Base-by-base conservation (phyloP, 768 basidiomycete species). In the Boletus subcaerulescens region DNA sequence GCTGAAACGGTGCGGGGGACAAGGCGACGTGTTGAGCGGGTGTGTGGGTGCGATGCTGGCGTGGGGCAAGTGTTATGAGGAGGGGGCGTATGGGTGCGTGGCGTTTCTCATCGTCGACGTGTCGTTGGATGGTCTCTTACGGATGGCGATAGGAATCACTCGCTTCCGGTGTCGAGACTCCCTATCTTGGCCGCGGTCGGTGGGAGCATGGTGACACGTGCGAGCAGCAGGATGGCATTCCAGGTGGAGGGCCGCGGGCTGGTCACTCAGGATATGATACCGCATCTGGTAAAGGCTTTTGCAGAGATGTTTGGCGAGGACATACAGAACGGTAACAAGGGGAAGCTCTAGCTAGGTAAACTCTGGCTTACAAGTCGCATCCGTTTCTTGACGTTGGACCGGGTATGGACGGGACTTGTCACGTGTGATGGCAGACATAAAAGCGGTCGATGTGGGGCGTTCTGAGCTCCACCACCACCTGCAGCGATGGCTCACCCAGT, bases 1-100 rank as follows among this genome's bases (percentile, higher is more conserved):
- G 2, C 61, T 91, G 62, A 96, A 96, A 74, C 77, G 97, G 52
- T 95, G 93, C 63, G 96, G 97, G 13, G 97, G 97, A 1, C 97
- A 98, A 69, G 97, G 97, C 0, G 97, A 99, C 71, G 85, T 99
- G 36, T 70, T 98, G 52, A 89, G 87, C 62, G 97, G 97, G 13
- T 78, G 81, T 42, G 87, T 93, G 11, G 97, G 94, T 0, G 83
- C 93, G 2, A 83, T 97, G 68, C 76, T 98, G 61, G 95, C 95
- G 5, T 99, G 97, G 96, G 93, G 90, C 5, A 90, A 89, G 68
- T 93, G 91, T 63, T 98, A 91, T 68, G 93, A 95, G 65, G 83
- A 84, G 42, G 90, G 93, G 15, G 82, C 80, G 1, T 93, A 87
- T 60, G 87, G 87, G 91, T 93, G 64, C 63, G 56, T 33, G 8